A percentile compares a stretch with the other conserved stretches of the same genome.
Conservation (phyloP, 257 asterid genomes). For the Primulina tabacum region DNA sequence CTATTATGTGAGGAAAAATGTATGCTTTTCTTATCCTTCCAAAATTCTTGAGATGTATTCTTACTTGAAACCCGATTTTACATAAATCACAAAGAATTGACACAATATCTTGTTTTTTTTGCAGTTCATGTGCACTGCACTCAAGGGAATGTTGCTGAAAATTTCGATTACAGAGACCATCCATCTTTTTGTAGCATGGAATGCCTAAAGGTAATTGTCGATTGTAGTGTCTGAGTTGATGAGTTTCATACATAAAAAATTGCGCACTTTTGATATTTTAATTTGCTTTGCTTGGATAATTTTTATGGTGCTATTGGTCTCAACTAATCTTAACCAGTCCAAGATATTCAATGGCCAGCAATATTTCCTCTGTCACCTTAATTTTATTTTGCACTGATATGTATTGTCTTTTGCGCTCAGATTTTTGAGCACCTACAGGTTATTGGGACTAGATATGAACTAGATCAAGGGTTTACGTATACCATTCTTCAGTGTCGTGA, state of each 20-base stretch:
- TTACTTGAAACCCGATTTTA: slow-evolving; percentile 3
- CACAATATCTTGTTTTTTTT: slow-evolving; percentile 23
- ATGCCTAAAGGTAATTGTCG: slow-evolving; percentile 64
- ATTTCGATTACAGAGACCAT: slow-evolving; percentile 32
- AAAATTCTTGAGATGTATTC: slow-evolving; percentile 17
- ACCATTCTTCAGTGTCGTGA: slow-evolving; percentile 61
- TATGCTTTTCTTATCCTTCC: slow-evolving; percentile 29
- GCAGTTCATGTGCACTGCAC: slow-evolving; percentile 77
- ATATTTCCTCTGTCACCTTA: slow-evolving; percentile 3
- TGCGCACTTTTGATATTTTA: not conserved
- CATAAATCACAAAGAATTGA: slow-evolving; percentile 14
- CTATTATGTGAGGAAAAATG: slow-evolving; percentile 84
- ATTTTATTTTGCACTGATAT: slow-evolving; percentile 26
- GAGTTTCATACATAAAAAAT: not conserved
- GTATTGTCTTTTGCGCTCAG: slow-evolving; percentile 41
- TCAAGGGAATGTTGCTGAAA: slow-evolving; percentile 36
- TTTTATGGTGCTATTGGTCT: not conserved
- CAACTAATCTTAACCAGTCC: not conserved
- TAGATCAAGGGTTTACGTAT: slow-evolving; percentile 73
- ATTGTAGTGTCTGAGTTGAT: not conserved
- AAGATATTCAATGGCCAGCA: slow-evolving; percentile 1
- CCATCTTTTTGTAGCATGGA: slow-evolving; percentile 67
- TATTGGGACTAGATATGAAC: slow-evolving; percentile 67
- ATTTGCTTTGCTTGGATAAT: not conserved
- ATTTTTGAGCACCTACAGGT: slow-evolving; percentile 55